Evolutionary conservation across 2,329 filamentous ascomycete species (phyloP).

Genomic region (Talaromyces sp.): DNA sequence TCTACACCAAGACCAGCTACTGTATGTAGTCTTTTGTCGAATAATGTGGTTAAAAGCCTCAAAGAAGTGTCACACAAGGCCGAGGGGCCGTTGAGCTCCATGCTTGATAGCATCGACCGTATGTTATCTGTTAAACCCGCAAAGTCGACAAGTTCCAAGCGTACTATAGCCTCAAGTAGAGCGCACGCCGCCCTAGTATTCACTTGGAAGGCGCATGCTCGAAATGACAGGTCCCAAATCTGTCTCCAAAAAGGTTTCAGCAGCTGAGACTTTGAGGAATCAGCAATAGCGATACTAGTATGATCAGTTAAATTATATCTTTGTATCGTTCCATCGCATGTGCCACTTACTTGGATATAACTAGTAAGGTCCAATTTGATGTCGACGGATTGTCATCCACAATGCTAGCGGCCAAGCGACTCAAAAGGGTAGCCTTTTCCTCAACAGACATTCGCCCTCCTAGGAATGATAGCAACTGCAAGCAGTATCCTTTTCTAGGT

Average conservation of each 20-base stretch:
- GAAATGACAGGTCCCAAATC: slow-evolving; percentile 69
- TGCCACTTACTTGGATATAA: slow-evolving; percentile 66
- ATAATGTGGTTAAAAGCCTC: slow-evolving; percentile 65
- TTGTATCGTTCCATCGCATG: neutral
- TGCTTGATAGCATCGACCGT: slow-evolving; percentile 68
- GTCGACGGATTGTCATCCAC: slow-evolving; percentile 66
- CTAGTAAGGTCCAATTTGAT: slow-evolving; percentile 79
- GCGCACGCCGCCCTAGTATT: slow-evolving; percentile 76
- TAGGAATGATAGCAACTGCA: slow-evolving; percentile 57
- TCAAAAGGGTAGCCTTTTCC: slow-evolving; percentile 55
- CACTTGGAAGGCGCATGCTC: slow-evolving; percentile 65
- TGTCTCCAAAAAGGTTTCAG: slow-evolving; percentile 62
- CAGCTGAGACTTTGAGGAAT: slow-evolving; percentile 36
- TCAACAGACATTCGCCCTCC: slow-evolving; percentile 47
- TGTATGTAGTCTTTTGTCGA: slow-evolving; percentile 63
- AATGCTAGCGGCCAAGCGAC: slow-evolving; percentile 57
- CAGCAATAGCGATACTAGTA: slow-evolving; percentile 32
- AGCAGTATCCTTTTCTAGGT: slow-evolving; percentile 45
- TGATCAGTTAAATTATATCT: neutral
- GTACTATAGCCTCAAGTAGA: slow-evolving; percentile 66
- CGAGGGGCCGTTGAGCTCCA: slow-evolving; percentile 78
- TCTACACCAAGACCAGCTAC: slow-evolving; percentile 66
- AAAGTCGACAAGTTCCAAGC: slow-evolving; percentile 63
- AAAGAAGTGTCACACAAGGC: slow-evolving; percentile 76
- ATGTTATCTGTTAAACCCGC: slow-evolving; percentile 65